Base-by-base conservation (phyloP, 2,329 filamentous ascomycete genomes). In the Chaetoscypha palmicola region DNA sequence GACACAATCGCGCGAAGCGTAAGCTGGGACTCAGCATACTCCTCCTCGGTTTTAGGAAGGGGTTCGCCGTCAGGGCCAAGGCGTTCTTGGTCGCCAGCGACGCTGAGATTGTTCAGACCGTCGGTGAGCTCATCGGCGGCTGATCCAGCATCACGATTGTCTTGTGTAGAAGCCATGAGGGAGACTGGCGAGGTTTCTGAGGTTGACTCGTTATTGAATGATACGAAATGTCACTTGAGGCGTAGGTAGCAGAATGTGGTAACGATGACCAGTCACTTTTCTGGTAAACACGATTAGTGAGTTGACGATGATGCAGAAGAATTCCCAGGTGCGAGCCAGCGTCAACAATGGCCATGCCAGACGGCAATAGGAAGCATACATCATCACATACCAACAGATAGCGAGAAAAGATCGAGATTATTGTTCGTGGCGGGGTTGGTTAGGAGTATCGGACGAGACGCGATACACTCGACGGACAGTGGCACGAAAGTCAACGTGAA, bases 1-100 rank as follows among this genome's bases (percentile, higher is more conserved):
- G 92, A 96, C 56, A 98, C 92, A 64, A 98, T 96, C 58, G 92
- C 92, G 64, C 92, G 86, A 52, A 98, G 79, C 50, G 92, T 98
- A 60, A 98, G 76, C 68, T 94, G 86, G 41, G 90, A 81, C 65
- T 89, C 80, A 40, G 88, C 89, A 64, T 98, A 98, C 68, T 98
- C 92, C 65, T 97, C 90, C 58, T 98, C 92, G 47, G 91, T 94
- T 72, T 91, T 92, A 59, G 88, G 91, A 48, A 78, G 77, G 50
- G 79, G 77, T 58, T 91, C 87, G 55, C 86, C 85, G 56, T 92
- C 85, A 38, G 80, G 78, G 37, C 79, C 81, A 42, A 83, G 70
- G 51, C 77, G 73, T 11, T 65, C 63, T 53, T 77, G 73, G 41
- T 72, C 72, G 46, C 85, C 82, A 41, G 75, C 73, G 54, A 86